Evolutionary conservation across 2,329 filamentous ascomycete species (phyloP), one percentile per base, ranked within the genome.

Genomic region (Cytospora piceae): DNA sequence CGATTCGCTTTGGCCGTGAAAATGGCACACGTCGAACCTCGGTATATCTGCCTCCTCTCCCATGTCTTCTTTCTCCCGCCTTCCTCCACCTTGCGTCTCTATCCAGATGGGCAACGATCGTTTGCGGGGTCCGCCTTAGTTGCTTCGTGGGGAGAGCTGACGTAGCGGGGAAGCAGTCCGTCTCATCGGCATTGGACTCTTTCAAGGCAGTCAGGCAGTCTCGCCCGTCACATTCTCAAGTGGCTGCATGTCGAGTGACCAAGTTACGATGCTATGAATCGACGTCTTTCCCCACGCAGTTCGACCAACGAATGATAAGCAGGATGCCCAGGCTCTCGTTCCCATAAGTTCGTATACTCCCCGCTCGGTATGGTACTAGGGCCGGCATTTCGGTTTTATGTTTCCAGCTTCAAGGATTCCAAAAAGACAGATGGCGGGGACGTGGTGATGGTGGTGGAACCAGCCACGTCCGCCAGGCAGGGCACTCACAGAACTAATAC

Each of bases 1-100:
- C 70, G 79, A 81, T 61, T 77, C 78, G 5, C 72, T 81, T 70
- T 81, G 79, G 79, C 78, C 78, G n/a, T 78, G 63, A 72, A 7
- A 20, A 20, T 2, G 27, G 2, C 17, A 37, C 34, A 12, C 34
- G 14, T 15, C 12, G 27, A 2, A 22, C 32, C 11, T 5, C 3
- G 1, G 39, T 31, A 6, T 29, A 20, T 22, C 12, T 46, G 12
- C 42, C 42, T 14, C 42, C 6, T 46, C 39, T 8, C 39, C 20
- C 15, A 4, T 7, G 7, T n/a, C 42, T 22, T 17, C 1, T 22
- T 42, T 46, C 20, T 22, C 20, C 42, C 6, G 4, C 22, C 9
- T 22, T 11, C n/a, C n/a, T 24, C 46, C 9, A 14, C 9, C n/a
- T 22, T 49, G n/a, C n/a, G 46, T 49, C 46, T 49, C n/a, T 14